phyloP scores from a whole-genome alignment of 2,329 filamentous ascomycete genomes.

The Dothiorella sarmentorum region DNA sequence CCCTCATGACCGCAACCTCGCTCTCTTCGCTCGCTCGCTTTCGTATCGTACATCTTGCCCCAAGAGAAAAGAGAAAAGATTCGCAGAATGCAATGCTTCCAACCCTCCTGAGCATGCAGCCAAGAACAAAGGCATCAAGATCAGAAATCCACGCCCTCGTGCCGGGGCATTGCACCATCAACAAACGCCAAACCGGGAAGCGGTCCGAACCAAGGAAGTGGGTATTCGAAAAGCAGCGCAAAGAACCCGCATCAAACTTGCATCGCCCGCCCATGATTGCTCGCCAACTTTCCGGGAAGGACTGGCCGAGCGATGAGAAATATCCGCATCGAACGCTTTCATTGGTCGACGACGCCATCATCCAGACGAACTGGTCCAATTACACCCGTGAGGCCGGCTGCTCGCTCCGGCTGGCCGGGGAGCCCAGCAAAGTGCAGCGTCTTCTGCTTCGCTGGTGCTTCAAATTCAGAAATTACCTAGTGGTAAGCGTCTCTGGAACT shows the following conservation, averaged over 20 bases:
- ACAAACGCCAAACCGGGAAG: constrained; percentile 18
- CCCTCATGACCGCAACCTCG: constrained; percentile 1
- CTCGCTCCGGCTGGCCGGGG: neutral
- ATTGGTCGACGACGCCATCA: neutral
- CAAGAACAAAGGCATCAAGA: constrained; percentile 14
- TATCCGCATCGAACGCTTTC: too few relatives aligned
- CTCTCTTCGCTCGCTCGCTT: constrained; percentile 4
- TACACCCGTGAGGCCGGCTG: neutral
- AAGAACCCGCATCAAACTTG: constrained; percentile 19
- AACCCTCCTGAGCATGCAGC: constrained; percentile 13
- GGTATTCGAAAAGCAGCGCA: constrained; percentile 19
- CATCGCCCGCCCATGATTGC: constrained; percentile 8
- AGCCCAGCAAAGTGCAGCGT: neutral
- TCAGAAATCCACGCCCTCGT: constrained; percentile 2
- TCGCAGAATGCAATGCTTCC: constrained; percentile 13
- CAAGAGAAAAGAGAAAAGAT: constrained; percentile 8
- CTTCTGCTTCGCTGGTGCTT: neutral
- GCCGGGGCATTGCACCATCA: neutral
- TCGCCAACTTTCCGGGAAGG: neutral
- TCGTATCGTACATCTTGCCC: constrained; percentile 12
- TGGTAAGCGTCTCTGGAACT: constrained; percentile 5
- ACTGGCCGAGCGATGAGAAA: too few relatives aligned
- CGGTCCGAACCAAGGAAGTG: constrained; percentile 18
- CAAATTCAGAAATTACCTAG: constrained; percentile 4
- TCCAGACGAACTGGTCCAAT: neutral